Base-by-base conservation (phyloP, 768 basidiomycete genomes). In the Paxillus involutus region DNA sequence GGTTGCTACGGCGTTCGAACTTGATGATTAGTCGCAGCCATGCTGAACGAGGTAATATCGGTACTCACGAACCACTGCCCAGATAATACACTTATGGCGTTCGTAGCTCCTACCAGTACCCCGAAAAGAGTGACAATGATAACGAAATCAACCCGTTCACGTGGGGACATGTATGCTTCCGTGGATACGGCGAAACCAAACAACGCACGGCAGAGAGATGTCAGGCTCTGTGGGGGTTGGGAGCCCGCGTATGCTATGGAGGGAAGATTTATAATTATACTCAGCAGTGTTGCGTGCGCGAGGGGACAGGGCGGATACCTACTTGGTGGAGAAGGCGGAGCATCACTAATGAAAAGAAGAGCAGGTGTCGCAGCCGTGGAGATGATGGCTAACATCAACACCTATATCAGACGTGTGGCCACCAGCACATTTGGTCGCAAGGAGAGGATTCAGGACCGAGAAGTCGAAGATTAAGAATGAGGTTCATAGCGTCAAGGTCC, bases 291-390 rank as follows among this genome's bases (percentile, higher is more conserved):
- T 16, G 33, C 37, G 30, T 21, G 32, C 9, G 21, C 2, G 17
- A 19, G 14, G 44, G 2, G 2, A 11, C 32, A 11, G 32, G 9
- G 32, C 32, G 32, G 32, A 14, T 10, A 48, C 80, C 39, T 68
- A 93, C 91, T 92, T 0, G 91, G 91, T 26, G 91, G 91, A 8
- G 79, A 84, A 19, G 89, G 89, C 7, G 91, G 91, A 1, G 77
- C 75, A 32, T 74, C 73, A 2, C 73, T 62, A 21, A 94, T 79
- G 21, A 91, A 65, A 44, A 92, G 73, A 3, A 81, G 73, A 17
- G 77, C 73, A 0, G 90, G 89, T 9, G 75, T 64, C 1, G 77
- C 79, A 2, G 72, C 88, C 1, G 86, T 88, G 14, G 81, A 82
- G 16, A 91, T 79, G 55, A 92, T 84, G 2, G 79, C 91, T 19